phyloP scores from a whole-genome alignment of 371 early-diverging fungal species.

The Saksenaea vasiformis region DNA sequence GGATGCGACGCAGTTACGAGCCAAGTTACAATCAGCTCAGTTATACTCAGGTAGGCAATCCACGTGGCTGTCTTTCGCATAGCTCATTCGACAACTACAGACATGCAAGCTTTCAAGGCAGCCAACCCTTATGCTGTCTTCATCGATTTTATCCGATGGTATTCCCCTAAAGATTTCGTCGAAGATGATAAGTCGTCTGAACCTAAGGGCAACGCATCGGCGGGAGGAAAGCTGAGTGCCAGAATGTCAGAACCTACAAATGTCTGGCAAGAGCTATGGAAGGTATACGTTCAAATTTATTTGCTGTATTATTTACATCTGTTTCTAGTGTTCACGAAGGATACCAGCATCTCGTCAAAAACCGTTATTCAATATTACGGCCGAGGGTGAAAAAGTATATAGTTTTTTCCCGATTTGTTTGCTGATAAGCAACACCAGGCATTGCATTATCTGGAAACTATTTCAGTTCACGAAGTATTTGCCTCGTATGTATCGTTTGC shows the following conservation, averaged over 20 bases:
- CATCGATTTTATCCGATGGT: conserved; percentile 95
- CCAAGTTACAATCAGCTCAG: conserved; percentile 78
- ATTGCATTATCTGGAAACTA: conserved; percentile 71
- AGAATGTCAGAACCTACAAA: conserved; percentile 84
- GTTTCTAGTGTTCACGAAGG: conserved; percentile 51
- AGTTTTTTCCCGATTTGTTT: not conserved
- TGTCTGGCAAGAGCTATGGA: conserved; percentile 90
- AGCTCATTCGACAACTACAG: conserved; percentile 19
- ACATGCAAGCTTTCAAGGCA: conserved; percentile 86
- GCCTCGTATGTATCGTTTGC: conserved; percentile 51
- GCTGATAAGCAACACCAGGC: conserved; percentile 37
- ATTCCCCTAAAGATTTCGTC: conserved; percentile 90
- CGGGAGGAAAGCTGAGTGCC: conserved; percentile 53
- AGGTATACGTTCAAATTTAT: conserved; percentile 36
- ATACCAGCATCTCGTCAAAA: conserved; percentile 77
- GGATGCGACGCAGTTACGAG: conserved; percentile 74
- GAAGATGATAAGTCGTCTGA: conserved; percentile 26
- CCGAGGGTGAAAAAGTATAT: conserved; percentile 69
- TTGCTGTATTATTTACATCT: not conserved
- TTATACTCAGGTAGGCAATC: conserved; percentile 61
- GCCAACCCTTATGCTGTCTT: conserved; percentile 81
- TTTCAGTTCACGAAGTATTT: conserved; percentile 68
- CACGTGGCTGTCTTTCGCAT: not conserved
- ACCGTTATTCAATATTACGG: conserved; percentile 74
- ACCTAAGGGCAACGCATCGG: conserved; percentile 34